These are phyloP conservation scores for Trametes villosa DNA, from an alignment of 768 basidiomycete genomes.

Conservation along the genomic window DNA sequence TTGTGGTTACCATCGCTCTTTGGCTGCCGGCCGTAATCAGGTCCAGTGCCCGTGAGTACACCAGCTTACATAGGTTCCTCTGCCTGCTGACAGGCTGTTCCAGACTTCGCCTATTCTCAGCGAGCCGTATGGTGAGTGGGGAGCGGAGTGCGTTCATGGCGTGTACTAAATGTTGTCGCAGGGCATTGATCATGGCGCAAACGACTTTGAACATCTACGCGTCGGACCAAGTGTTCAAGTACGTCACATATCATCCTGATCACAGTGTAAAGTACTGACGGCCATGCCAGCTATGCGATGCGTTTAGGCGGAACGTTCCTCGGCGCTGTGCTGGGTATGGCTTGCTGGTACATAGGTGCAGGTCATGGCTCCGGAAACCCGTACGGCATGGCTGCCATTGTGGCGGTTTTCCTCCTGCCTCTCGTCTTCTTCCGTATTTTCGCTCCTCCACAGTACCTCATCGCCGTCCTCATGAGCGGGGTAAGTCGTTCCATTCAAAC, in stretches of 20 bases:
- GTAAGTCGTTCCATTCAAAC: conserved; percentile 35
- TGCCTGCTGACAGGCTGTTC: background rate
- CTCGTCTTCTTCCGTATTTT: conserved; percentile 55
- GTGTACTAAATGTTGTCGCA: conserved; percentile 26
- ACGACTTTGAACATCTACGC: conserved; percentile 59
- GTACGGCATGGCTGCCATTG: conserved; percentile 54
- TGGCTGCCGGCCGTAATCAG: conserved; percentile 54
- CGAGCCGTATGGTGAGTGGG: conserved; percentile 50
- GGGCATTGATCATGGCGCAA: conserved; percentile 66
- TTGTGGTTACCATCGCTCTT: conserved; percentile 49
- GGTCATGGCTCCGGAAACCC: conserved; percentile 54
- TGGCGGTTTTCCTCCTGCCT: conserved; percentile 51
- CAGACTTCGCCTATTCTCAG: conserved; percentile 48
- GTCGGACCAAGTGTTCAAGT: conserved; percentile 61
- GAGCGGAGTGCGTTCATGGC: no score
- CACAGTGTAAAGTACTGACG: background rate
- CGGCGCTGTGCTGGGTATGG: conserved; percentile 52
- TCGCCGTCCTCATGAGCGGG: conserved; percentile 41
- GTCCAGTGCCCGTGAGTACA: conserved; percentile 45
- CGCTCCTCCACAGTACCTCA: conserved; percentile 44
- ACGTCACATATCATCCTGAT: conserved; percentile 7
- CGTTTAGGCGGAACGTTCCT: conserved; percentile 50
- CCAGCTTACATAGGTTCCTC: background rate
- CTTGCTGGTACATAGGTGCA: conserved; percentile 56
- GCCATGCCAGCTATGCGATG: conserved; percentile 41